Conservation (phyloP, 148 eudicot genomes). For the Tetragonia tetragonoides region DNA sequence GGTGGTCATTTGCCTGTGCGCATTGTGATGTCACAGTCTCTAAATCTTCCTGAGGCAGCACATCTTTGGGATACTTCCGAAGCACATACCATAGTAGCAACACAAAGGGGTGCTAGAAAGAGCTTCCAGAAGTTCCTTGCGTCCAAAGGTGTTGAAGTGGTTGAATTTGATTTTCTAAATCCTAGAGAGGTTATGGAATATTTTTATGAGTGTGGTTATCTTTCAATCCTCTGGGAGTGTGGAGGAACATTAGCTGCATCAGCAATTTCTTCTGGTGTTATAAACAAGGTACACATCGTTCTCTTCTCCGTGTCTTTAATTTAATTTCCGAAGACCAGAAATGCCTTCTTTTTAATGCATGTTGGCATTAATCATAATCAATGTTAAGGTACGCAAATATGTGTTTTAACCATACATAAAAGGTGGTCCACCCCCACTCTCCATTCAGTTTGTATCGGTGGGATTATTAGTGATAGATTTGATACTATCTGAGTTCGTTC, state of each 20-base stretch:
- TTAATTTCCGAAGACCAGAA: not conserved
- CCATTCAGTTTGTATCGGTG: not conserved
- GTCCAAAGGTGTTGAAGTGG: slow-evolving; percentile 91
- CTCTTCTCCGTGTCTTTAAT: not conserved
- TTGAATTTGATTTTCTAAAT: slow-evolving; percentile 85
- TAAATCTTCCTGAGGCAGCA: slow-evolving; percentile 87
- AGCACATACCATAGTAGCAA: slow-evolving; percentile 80
- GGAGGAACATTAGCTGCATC: slow-evolving; percentile 93
- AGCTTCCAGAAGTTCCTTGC: slow-evolving; percentile 94
- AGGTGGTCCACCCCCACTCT: not conserved
- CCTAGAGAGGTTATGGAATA: slow-evolving; percentile 86
- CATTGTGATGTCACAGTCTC: slow-evolving; percentile 85
- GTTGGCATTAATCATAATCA: not conserved
- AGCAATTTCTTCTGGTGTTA: slow-evolving; percentile 85
- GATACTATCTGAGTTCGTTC: not conserved
- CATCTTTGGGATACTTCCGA: slow-evolving; percentile 82
- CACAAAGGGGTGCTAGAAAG: slow-evolving; percentile 91
- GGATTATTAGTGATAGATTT: not conserved
- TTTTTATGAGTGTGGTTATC: slow-evolving; percentile 89
- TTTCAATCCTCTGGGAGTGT: slow-evolving; percentile 94
- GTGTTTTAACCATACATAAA: not conserved
- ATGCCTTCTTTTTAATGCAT: not conserved
- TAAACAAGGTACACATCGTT: slow-evolving; percentile 64
- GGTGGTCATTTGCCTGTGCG: slow-evolving; percentile 84
- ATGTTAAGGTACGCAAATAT: not conserved